Base-by-base conservation (phyloP, 2,329 filamentous ascomycete genomes). In the Diaporthe humulicola region DNA sequence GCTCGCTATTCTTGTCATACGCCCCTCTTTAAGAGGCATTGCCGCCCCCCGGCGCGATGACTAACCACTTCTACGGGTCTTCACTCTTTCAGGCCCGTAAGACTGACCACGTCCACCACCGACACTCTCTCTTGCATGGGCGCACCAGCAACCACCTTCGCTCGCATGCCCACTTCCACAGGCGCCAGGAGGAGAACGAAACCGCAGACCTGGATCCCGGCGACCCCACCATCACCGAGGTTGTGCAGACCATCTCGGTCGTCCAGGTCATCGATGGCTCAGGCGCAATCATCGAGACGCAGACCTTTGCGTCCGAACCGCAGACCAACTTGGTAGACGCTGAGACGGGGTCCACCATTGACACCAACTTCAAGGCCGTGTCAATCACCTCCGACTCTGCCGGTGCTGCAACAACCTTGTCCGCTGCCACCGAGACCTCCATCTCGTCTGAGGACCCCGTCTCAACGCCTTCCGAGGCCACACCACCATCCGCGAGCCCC, bases 241-340 rank as follows among this genome's bases (percentile, higher is more conserved):
- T 91, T 78, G 83, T 90, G 71, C 85, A 90, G 81, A 91, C 89
- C 78, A 82, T 91, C 77, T 89, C 88, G 36, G 83, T 91, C 80
- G 81, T 91, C 73, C 86, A 90, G 77, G 79, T 88, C 76, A 85
- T 90, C 76, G 88, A 90, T 81, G 82, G 82, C 60, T 79, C 81
- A 58, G 89, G 89, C 76, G 84, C 83, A 38, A 83, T 86, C 66
- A 79, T 89, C 60, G 81, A 84, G 70, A 80, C 86, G 30, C 81
- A 85, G 74, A 90, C 89, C 42, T 77, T 86, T 72, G 81, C 79
- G 77, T 82, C 83, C 54, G 77, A 83, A 60, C 80, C 85, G 50
- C 81, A 83, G 78, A 86, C 86, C 73, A 80, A 84, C 73, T 78
- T 85, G 75, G 78, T 83, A 76, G 81, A 83, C 78, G 77, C 82